Conservation (phyloP, 163 green algal species). For the Picocystis sp. region DNA sequence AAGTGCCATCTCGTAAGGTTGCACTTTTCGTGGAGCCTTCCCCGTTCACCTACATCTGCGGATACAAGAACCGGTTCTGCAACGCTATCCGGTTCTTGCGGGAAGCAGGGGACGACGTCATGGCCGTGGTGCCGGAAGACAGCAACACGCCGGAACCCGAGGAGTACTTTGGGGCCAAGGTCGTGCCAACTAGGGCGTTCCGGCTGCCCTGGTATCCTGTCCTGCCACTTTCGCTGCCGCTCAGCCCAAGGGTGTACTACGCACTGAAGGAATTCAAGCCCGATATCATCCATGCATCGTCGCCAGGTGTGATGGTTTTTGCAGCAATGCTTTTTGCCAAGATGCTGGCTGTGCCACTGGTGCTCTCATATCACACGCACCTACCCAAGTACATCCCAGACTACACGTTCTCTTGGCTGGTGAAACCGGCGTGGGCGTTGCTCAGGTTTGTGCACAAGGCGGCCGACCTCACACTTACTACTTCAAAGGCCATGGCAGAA, state of each 20-base stretch:
- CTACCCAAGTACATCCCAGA: conserved; percentile 90
- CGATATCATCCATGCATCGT: conserved; percentile 84
- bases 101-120: conserved; percentile 55
- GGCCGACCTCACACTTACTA: conserved; percentile 75
- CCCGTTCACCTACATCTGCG: conserved; percentile 67
- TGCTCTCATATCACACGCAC: conserved; percentile 96
- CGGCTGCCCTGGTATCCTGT: conserved; percentile 33
- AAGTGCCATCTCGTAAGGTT: conserved; percentile 6
- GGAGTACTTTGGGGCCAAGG: conserved; percentile 47
- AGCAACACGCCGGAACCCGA: conserved; percentile 18
- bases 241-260: conserved; percentile 22
- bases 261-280: conserved; percentile 34
- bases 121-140: conserved; percentile 54
- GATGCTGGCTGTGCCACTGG: conserved; percentile 67
- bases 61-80: conserved; percentile 79
- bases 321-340: conserved; percentile 71
- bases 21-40: conserved; percentile 68
- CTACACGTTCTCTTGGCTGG: conserved; percentile 68
- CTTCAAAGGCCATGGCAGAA: conserved; percentile 50
- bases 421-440: conserved; percentile 71
- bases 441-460: conserved; percentile 45
- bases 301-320: conserved; percentile 63
- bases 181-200: conserved; percentile 20
- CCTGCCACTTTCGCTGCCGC: conserved; percentile 34
- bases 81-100: conserved; percentile 61